A percentile compares a stretch with the other conserved stretches of the same genome.
Conservation (phyloP, 352 stramenopile genomes). For the Globisporangium paroecandrum region DNA sequence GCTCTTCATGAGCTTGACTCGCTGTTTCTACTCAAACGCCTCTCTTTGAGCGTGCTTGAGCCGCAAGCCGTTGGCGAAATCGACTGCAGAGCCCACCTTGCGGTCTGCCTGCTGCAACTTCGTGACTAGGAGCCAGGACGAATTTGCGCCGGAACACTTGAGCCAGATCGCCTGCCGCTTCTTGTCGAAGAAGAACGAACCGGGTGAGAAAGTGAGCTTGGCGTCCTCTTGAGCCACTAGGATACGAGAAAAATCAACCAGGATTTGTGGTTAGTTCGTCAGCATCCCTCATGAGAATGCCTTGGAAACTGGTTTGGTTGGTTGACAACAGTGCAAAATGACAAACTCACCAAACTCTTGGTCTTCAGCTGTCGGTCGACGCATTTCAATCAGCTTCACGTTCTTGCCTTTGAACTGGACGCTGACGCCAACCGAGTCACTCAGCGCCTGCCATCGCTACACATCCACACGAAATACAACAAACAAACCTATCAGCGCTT, state of each 20-base stretch:
- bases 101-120: constrained; percentile 66
- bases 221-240: constrained; percentile 6
- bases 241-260: background rate
- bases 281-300: background rate
- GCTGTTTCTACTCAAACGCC: constrained; percentile 29
- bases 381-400: constrained; percentile 69
- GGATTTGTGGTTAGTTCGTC: background rate
- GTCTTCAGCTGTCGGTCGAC: constrained; percentile 41
- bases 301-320: background rate
- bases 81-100: constrained; percentile 54
- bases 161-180: constrained; percentile 65
- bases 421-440: constrained; percentile 65
- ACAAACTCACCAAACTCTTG: constrained; percentile 19
- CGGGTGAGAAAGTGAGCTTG: constrained; percentile 20
- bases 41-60: constrained; percentile 60
- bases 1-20: background rate
- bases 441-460: constrained; percentile 75
- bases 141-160: constrained; percentile 30
- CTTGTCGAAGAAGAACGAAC: constrained; percentile 80
- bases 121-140: constrained; percentile 62
- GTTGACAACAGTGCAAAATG: background rate
- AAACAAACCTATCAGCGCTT: background rate
- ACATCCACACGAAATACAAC: background rate
- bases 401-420: constrained; percentile 61
- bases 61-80: constrained; percentile 81